Conservation (phyloP, 306 rosid genomes). For the Chamaecrista fasciculata region DNA sequence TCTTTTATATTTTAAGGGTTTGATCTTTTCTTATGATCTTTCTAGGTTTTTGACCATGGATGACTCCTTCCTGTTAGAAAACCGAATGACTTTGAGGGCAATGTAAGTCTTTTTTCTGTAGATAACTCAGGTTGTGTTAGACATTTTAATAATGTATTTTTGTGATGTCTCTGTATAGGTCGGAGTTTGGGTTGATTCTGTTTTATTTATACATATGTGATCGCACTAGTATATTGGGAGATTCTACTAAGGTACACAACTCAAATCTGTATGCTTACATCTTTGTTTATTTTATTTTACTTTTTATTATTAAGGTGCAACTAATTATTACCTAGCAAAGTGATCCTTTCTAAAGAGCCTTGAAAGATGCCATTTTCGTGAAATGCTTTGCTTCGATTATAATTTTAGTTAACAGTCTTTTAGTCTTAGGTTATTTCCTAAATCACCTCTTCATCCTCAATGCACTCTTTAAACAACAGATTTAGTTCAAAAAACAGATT, state of each 20-base stretch:
- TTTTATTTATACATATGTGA: constrained; percentile 86
- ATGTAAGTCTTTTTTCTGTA: constrained; percentile 58
- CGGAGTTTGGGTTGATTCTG: constrained; percentile 85
- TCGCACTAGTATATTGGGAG: constrained; percentile 78
- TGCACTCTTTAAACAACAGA: constrained; percentile 1
- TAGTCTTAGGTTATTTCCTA: constrained; percentile 4
- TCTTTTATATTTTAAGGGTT: constrained; percentile 21
- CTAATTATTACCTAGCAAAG: constrained; percentile 10
- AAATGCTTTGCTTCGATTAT: background rate
- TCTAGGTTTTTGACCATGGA: constrained; percentile 92
- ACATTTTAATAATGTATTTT: constrained; percentile 26
- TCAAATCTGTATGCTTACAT: constrained; percentile 22
- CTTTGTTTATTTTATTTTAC: constrained; percentile 3
- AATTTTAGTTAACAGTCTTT: constrained; percentile 19
- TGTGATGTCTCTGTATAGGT: constrained; percentile 45
- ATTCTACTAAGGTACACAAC: constrained; percentile 68
- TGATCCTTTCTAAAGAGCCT: constrained; percentile 1
- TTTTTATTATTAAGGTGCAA: constrained; percentile 14
- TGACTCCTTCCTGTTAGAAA: constrained; percentile 82
- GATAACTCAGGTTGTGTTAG: constrained; percentile 17
- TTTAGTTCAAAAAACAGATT: constrained; percentile 9
- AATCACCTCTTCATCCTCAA: background rate
- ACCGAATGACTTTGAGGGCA: constrained; percentile 81
- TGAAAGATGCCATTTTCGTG: constrained; percentile 17
- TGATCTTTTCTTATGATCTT: constrained; percentile 30